Evolutionary conservation across 2,329 filamentous ascomycete species (phyloP).

Genomic region (Leptographium flavum): DNA sequence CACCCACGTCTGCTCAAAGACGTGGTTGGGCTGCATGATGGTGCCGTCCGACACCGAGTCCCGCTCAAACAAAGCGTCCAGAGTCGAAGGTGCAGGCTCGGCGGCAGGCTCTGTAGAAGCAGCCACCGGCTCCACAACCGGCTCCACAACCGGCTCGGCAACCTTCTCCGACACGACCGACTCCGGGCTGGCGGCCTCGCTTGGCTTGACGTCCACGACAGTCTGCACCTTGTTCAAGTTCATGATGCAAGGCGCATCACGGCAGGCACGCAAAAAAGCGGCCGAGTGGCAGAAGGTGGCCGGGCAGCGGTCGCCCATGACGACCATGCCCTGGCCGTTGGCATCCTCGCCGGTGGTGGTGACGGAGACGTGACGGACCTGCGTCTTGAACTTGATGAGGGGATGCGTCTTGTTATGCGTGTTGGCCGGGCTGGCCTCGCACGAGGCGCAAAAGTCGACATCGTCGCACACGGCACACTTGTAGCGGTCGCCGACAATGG

Average conservation of each 20-base stretch:
- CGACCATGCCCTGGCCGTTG: constrained; percentile 47
- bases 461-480: constrained; percentile 96
- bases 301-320: constrained; percentile 52
- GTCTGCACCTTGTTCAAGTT: constrained; percentile 35
- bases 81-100: constrained; percentile 17
- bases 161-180: background rate
- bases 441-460: constrained; percentile 86
- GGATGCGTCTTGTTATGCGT: constrained; percentile 91
- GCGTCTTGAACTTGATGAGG: constrained; percentile 91
- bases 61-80: constrained; percentile 51
- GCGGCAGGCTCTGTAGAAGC: constrained; percentile 8
- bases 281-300: constrained; percentile 6
- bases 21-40: constrained; percentile 50
- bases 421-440: constrained; percentile 77
- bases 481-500: constrained; percentile 75
- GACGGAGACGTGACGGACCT: constrained; percentile 76
- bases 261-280: background rate
- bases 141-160: constrained; percentile 27
- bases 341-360: constrained; percentile 70
- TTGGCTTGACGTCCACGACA: constrained; percentile 56
- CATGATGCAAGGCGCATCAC: background rate
- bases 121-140: background rate
- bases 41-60: constrained; percentile 74
- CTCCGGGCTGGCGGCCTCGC: constrained; percentile 5
- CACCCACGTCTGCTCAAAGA: constrained; percentile 85